Percentiles rank a stretch among this genome's conserved stretches.
phyloP scores from a whole-genome alignment of 2,329 filamentous ascomycete species.

The Arthrobotrys entomopaga region DNA sequence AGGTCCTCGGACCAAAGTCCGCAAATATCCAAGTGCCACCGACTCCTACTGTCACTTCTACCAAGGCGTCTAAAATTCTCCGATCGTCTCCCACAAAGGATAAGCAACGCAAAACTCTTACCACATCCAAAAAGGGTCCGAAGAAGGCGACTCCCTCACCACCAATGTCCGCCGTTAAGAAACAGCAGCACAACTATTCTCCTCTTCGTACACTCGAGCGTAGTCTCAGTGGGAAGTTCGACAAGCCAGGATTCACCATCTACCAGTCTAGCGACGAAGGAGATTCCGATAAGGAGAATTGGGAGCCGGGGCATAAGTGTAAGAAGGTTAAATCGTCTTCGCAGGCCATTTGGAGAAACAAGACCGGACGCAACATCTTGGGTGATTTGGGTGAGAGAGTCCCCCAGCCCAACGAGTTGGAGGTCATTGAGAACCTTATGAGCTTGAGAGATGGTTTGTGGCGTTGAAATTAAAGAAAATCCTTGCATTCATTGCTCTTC shows the following conservation, averaged over 20 bases:
- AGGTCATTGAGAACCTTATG: slow-evolving; percentile 53
- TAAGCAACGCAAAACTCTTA: slow-evolving; percentile 44
- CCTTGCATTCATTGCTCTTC: not conserved
- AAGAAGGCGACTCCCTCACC: slow-evolving; percentile 48
- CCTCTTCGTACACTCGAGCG: slow-evolving; percentile 29
- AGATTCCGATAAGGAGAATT: slow-evolving; percentile 52
- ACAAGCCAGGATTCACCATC: slow-evolving; percentile 47
- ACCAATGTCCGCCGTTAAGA: slow-evolving; percentile 40
- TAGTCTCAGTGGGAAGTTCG: slow-evolving; percentile 33
- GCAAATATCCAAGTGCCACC: slow-evolving; percentile 22
- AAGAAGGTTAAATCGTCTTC: slow-evolving; percentile 22
- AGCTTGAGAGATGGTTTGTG: slow-evolving; percentile 46
- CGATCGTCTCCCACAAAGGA: slow-evolving; percentile 39
- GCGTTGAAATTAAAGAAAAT: slow-evolving; percentile 31
- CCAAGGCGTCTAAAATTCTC: slow-evolving; percentile 30
- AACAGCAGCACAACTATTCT: slow-evolving; percentile 26
- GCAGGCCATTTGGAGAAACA: slow-evolving; percentile 44
- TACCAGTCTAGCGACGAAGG: slow-evolving; percentile 52
- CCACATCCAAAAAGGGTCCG: slow-evolving; percentile 38
- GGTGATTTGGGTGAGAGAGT: slow-evolving; percentile 43
- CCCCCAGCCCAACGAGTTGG: slow-evolving; percentile 48
- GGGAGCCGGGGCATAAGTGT: slow-evolving; percentile 40
- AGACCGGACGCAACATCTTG: slow-evolving; percentile 21
- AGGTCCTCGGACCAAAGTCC: slow-evolving; percentile 27
- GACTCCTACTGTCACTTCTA: not conserved